These are phyloP conservation scores for Gynandropsis gynandra DNA, from an alignment of 345 rosid species.

Conservation along the genomic window DNA sequence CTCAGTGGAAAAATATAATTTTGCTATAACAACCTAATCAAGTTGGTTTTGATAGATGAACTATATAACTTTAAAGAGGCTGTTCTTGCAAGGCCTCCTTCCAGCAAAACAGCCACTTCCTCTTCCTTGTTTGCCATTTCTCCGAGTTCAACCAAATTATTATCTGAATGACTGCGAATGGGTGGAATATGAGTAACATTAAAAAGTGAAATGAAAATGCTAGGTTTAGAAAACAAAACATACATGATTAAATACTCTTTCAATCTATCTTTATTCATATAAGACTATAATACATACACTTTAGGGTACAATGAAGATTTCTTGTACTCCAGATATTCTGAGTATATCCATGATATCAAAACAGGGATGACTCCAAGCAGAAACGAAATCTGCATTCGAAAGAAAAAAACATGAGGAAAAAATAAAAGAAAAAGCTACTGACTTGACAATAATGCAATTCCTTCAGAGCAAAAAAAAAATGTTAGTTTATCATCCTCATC, in stretches of 20 bases:
- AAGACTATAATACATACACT: constrained; percentile 50
- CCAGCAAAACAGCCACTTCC: constrained; percentile 73
- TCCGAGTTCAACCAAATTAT: constrained; percentile 68
- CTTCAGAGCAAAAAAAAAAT: no score
- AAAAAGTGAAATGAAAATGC: neutral
- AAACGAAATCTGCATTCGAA: constrained; percentile 64
- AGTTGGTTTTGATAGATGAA: constrained; percentile 54
- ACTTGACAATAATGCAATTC: neutral
- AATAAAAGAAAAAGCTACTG: neutral
- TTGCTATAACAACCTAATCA: constrained; percentile 47
- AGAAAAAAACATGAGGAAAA: constrained; percentile 2
- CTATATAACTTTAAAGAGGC: constrained; percentile 53
- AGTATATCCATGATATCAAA: constrained; percentile 77
- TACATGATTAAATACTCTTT: neutral
- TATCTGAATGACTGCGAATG: constrained; percentile 81
- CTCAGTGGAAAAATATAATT: neutral
- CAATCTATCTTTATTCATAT: neutral
- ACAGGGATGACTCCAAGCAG: constrained; percentile 75
- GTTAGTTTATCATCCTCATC: neutral
- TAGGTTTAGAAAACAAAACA: neutral
- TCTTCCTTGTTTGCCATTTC: constrained; percentile 61
- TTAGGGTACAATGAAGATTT: constrained; percentile 49
- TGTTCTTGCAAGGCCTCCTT: constrained; percentile 83
- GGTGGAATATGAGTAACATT: neutral
- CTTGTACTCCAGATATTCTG: constrained; percentile 68